Evolutionary conservation across 352 stramenopile species (phyloP).

Genomic region (Phytophthora sansomeana): DNA sequence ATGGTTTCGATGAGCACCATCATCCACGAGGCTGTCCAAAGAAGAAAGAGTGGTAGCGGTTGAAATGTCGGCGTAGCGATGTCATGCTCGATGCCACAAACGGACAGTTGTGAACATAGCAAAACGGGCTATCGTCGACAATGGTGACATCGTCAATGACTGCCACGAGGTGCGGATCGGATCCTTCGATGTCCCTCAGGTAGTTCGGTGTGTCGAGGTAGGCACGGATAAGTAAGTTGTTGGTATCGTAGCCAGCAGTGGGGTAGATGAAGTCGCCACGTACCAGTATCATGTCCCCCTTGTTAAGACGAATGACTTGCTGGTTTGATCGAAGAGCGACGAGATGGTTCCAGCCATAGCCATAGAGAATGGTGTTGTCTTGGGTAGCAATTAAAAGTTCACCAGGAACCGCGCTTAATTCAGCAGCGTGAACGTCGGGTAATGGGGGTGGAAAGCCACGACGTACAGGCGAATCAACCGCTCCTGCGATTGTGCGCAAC

Average conservation of each 20-base stretch:
- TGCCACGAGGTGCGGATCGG: background rate
- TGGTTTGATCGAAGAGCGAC: conserved; percentile 1
- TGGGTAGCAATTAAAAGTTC: background rate
- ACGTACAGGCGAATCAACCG: background rate
- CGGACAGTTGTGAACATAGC: conserved; percentile 2
- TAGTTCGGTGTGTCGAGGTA: conserved; percentile 10
- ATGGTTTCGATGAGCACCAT: background rate
- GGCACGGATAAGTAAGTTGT: background rate
- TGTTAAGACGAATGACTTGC: background rate
- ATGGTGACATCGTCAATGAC: background rate
- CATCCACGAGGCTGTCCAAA: background rate
- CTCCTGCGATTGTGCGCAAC: background rate
- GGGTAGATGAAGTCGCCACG: background rate
- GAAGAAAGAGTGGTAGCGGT: conserved; percentile 1
- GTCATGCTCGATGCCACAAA: background rate
- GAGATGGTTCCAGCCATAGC: conserved; percentile 2
- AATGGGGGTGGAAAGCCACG: background rate
- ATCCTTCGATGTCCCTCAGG: background rate
- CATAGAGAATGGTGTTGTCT: conserved; percentile 9
- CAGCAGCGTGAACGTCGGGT: background rate
- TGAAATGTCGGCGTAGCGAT: background rate
- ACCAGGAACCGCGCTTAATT: background rate
- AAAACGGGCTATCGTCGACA: conserved; percentile 1
- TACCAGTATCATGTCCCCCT: background rate
- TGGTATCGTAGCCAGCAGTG: background rate